These are phyloP conservation scores for Phytophthora cactorum DNA, from an alignment of 352 stramenopile genomes.

Conservation along the genomic window DNA sequence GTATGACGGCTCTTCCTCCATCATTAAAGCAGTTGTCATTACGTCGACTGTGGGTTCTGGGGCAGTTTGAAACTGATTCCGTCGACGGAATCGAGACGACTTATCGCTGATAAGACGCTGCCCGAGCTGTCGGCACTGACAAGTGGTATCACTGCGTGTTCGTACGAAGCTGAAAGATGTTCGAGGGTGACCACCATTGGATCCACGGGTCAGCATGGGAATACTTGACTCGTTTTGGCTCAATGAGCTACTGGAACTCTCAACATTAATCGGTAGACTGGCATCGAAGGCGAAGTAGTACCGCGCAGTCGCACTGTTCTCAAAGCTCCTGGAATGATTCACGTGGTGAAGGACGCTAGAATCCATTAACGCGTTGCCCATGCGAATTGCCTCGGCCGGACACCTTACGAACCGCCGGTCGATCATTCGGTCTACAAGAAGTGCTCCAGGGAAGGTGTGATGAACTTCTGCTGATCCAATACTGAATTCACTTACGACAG, in stretches of 20 bases:
- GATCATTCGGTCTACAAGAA: conserved; percentile 35
- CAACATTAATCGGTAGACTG: not conserved
- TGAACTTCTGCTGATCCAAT: conserved; percentile 5
- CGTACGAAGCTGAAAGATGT: conserved; percentile 25
- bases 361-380: conserved; percentile 75
- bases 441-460: conserved; percentile 21
- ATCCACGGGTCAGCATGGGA: conserved; percentile 22
- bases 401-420: conserved; percentile 46
- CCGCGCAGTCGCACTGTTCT: conserved; percentile 33
- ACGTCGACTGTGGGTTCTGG: conserved; percentile 7
- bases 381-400: conserved; percentile 45
- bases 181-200: conserved; percentile 8
- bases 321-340: conserved; percentile 51
- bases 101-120: conserved; percentile 41
- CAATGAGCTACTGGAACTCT: conserved; percentile 5
- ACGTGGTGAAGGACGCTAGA: conserved; percentile 58
- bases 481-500: not conserved
- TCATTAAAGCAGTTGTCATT: conserved; percentile 23
- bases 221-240: conserved; percentile 21
- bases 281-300: conserved; percentile 52
- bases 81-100: conserved; percentile 15
- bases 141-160: conserved; percentile 20
- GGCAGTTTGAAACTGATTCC: conserved; percentile 16
- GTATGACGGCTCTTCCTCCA: conserved; percentile 20
- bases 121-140: conserved; percentile 55